These are phyloP conservation scores for Tuber aestivum DNA, from an alignment of 495 filamentous ascomycete genomes.

Conservation along the genomic window DNA sequence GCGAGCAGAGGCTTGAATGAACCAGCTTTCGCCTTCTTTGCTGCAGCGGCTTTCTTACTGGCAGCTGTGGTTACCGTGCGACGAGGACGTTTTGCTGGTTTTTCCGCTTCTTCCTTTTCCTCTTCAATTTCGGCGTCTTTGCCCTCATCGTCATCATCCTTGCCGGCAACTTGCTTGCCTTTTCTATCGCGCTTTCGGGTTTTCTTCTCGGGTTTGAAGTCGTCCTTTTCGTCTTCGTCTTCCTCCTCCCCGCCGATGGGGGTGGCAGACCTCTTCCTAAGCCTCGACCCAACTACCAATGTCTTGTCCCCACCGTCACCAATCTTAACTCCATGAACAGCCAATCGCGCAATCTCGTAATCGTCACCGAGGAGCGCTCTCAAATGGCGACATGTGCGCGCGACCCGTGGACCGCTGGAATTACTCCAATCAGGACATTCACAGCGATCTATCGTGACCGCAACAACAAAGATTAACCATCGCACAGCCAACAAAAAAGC, in stretches of 20 bases:
- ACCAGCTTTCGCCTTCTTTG: conserved; percentile 21
- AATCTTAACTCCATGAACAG: conserved; percentile 10
- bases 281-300: conserved; percentile 5
- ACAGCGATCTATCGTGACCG: conserved; percentile 19
- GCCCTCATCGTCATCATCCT: background rate
- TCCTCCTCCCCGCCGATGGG: conserved; percentile 1
- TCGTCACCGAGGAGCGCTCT: conserved; percentile 29
- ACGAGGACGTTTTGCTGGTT: conserved; percentile 9
- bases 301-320: background rate
- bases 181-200: conserved; percentile 5
- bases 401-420: conserved; percentile 9
- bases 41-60: background rate
- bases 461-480: conserved; percentile 2
- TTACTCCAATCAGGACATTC: conserved; percentile 23
- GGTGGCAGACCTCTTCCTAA: conserved; percentile 1
- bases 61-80: background rate
- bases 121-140: conserved; percentile 11
- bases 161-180: conserved; percentile 7
- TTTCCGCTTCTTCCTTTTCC: conserved; percentile 16
- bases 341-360: conserved; percentile 36
- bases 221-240: conserved; percentile 3
- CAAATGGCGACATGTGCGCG: conserved; percentile 35
- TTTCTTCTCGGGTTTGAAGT: conserved; percentile 8
- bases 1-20: conserved; percentile 41
- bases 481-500: background rate